phyloP scores from a whole-genome alignment of 2,329 filamentous ascomycete species.

The Arthrobotrys conoides region DNA sequence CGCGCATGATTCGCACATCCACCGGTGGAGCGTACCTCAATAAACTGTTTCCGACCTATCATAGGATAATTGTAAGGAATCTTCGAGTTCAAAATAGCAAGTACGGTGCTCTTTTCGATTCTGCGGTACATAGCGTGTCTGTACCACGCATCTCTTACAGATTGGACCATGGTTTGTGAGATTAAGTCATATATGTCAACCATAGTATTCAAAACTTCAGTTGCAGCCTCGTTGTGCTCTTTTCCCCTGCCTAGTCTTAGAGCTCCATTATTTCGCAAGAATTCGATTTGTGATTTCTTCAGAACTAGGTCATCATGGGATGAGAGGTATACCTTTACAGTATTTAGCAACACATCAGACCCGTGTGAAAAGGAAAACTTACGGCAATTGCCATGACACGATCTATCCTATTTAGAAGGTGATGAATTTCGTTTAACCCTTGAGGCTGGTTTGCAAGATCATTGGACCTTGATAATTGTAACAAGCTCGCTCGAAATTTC shows the following conservation, averaged over 20 bases:
- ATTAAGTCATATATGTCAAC: conserved; percentile 6
- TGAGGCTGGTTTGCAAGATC: background rate
- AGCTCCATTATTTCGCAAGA: background rate
- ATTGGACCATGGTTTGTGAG: background rate
- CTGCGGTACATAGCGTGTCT: conserved; percentile 16
- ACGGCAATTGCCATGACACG: conserved; percentile 18
- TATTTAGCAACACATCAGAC: background rate
- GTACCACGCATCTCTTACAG: no score
- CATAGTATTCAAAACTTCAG: background rate
- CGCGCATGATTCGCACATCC: no score
- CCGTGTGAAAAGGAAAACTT: no score
- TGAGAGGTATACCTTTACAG: background rate
- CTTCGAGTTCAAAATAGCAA: conserved; percentile 18
- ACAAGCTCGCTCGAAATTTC: no score
- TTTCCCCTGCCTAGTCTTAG: background rate
- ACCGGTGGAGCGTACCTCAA: background rate
- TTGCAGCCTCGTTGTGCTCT: background rate
- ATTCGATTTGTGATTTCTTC: conserved; percentile 17
- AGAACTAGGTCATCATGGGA: background rate
- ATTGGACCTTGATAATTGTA: no score
- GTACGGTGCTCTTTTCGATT: background rate
- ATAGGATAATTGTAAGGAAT: background rate
- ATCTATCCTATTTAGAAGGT: conserved; percentile 20
- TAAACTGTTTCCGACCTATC: background rate
- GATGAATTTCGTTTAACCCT: background rate